These are phyloP conservation scores for Backusella macrospora DNA, from an alignment of 192 early-diverging fungal species.

Conservation along the genomic window DNA sequence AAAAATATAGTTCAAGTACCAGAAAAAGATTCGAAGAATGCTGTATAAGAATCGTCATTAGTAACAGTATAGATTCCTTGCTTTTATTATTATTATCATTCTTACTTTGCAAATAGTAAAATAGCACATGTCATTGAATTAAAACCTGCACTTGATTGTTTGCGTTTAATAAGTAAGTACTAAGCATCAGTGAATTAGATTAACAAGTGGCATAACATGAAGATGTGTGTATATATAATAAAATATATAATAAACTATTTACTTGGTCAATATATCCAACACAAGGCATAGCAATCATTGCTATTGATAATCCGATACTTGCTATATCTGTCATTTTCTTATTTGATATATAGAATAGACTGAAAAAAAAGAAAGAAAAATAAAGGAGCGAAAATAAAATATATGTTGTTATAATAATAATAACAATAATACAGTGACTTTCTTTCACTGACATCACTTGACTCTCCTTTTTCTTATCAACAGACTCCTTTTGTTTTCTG, in stretches of 20 bases:
- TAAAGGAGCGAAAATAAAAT: not conserved
- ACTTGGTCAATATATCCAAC: slow-evolving; percentile 59
- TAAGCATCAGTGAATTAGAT: slow-evolving; percentile 10
- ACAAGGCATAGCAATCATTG: slow-evolving; percentile 60
- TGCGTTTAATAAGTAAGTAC: slow-evolving; percentile 50
- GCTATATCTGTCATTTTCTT: not conserved
- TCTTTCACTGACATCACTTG: slow-evolving; percentile 2
- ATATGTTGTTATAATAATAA: not conserved
- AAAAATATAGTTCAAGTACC: slow-evolving; percentile 26
- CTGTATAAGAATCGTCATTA: not conserved
- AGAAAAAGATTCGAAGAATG: slow-evolving; percentile 51
- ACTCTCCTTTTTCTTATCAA: slow-evolving; percentile 7
- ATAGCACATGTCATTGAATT: slow-evolving; percentile 58
- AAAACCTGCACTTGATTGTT: slow-evolving; percentile 56
- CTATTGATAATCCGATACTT: slow-evolving; percentile 35
- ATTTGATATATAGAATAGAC: not conserved
- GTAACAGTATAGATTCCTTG: not conserved
- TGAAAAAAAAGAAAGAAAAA: not conserved
- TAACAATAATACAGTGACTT: not conserved
- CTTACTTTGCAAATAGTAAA: slow-evolving; percentile 55
- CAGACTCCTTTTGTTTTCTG: not conserved
- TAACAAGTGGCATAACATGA: not conserved
- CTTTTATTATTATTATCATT: not conserved
- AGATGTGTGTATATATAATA: not conserved
- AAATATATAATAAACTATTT: not conserved